Base-by-base conservation (phyloP, 208 protist genomes). In the Naegleria fowleri region DNA sequence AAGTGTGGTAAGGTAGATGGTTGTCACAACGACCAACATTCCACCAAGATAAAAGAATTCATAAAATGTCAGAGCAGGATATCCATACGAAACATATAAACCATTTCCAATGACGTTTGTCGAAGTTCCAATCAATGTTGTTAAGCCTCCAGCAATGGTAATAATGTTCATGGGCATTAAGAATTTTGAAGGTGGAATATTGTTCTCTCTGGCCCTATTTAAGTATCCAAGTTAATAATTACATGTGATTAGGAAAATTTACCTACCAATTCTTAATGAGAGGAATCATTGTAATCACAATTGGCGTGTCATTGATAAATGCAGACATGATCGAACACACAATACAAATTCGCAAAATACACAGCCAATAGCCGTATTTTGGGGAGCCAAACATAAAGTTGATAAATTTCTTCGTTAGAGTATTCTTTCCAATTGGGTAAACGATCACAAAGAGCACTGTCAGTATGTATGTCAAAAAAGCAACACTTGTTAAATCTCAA, bases 161-260 rank as follows among this genome's bases (percentile, higher is more conserved):
- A 86, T 58, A 90, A 90, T 92, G 33, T 89, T 92, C 25, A 93
- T n/a, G n/a, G 92, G 92, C 40, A 93, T 92, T 41, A 93, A 88
- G 0, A 93, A 85, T 76, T 67, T 79, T 5, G 90, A 91, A 51
- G 67, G 15, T 40, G 85, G 25, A 33, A 90, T 29, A 6, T 91
- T 91, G 25, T 91, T 9, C 5, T 5, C 40, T 41, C 40, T 86
- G 90, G n/a, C n/a, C n/a, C n/a, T n/a, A n/a, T n/a, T n/a, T n/a
- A n/a, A n/a, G n/a, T n/a, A n/a, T n/a, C n/a, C n/a, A n/a, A n/a
- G n/a, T n/a, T n/a, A n/a, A n/a, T n/a, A n/a, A n/a, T n/a, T n/a
- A n/a, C n/a, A n/a, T n/a, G n/a, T n/a, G n/a, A n/a, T n/a, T n/a
- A n/a, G n/a, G n/a, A n/a, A n/a, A n/a, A n/a, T n/a, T n/a, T n/a